A percentile compares a stretch with the other conserved stretches of the same genome.
These are phyloP conservation scores for Mycena epipterygia DNA, from an alignment of 768 basidiomycete genomes.

Conservation along the genomic window DNA sequence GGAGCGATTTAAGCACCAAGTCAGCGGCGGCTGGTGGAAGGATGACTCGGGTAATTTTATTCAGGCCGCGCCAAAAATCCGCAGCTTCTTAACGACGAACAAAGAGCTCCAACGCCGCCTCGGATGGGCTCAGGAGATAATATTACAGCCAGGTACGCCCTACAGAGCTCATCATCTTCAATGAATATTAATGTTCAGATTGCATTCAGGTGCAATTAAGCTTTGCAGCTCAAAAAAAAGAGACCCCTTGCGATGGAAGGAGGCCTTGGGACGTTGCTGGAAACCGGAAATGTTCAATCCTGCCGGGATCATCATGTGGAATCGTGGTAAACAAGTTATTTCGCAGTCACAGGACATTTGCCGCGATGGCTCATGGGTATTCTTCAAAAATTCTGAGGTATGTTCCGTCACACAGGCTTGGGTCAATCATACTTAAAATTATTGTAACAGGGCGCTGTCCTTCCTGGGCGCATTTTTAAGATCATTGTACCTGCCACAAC, in stretches of 20 bases:
- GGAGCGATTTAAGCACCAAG: conserved; percentile 18
- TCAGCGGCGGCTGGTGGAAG: conserved; percentile 20
- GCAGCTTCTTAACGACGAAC: conserved; percentile 20
- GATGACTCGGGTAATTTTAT: neutral
- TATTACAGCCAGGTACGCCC: neutral
- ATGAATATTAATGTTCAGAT: neutral
- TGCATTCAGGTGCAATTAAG: neutral
- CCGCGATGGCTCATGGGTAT: conserved; percentile 1
- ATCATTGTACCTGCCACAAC: neutral
- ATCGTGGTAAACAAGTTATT: neutral
- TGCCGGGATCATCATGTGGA: no score
- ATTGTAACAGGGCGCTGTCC: neutral
- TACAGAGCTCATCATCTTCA: neutral
- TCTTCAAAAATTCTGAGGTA: neutral
- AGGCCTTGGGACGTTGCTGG: neutral
- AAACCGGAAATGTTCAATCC: neutral
- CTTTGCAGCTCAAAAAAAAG: no score
- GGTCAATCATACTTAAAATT: neutral
- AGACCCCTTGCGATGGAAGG: no score
- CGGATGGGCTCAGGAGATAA: conserved; percentile 22
- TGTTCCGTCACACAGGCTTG: neutral
- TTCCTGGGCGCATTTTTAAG: neutral
- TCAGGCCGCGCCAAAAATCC: no score
- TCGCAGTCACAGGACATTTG: neutral
- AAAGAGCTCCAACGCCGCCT: conserved; percentile 25